Evolutionary conservation across 1,284 basidiomycete genomes (phyloP).

Genomic region (Sporisorium iseilematis-ciliati): DNA sequence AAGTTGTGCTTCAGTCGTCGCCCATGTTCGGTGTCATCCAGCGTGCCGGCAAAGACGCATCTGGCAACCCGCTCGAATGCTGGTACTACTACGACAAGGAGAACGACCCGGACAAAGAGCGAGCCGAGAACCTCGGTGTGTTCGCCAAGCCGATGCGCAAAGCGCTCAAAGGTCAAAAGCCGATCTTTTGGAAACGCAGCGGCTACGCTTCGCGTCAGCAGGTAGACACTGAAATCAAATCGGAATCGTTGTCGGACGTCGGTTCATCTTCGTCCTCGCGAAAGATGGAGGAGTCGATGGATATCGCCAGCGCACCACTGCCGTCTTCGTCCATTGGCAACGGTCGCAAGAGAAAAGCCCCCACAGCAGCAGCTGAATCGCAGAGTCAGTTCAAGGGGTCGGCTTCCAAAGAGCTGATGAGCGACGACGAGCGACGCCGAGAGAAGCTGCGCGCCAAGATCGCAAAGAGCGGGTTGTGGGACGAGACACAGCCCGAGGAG

Average conservation of each 20-base stretch:
- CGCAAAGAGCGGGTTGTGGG: slow-evolving; percentile 56
- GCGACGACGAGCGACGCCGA: slow-evolving; percentile 34
- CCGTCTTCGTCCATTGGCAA: slow-evolving; percentile 28
- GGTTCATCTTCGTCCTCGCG: slow-evolving; percentile 7
- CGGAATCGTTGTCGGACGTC: background rate
- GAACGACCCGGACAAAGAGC: slow-evolving; percentile 63
- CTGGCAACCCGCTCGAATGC: slow-evolving; percentile 65
- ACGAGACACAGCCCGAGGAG: slow-evolving; percentile 65
- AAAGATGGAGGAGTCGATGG: slow-evolving; percentile 37
- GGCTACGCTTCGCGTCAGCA: slow-evolving; percentile 47
- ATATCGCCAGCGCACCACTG: slow-evolving; percentile 37
- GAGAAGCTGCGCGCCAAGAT: slow-evolving; percentile 40
- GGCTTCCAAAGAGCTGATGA: background rate
- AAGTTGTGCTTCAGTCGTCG: slow-evolving; percentile 55
- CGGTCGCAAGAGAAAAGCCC: slow-evolving; percentile 39
- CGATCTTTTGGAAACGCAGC: slow-evolving; percentile 68
- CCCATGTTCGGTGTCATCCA: slow-evolving; percentile 68
- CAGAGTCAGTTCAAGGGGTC: slow-evolving; percentile 7
- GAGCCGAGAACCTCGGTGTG: slow-evolving; percentile 63
- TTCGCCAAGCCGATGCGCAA: slow-evolving; percentile 68
- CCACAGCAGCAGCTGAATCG: slow-evolving; percentile 9
- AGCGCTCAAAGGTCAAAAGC: slow-evolving; percentile 67
- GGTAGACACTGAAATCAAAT: slow-evolving; percentile 24
- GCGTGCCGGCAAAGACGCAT: slow-evolving; percentile 66
- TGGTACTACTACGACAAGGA: slow-evolving; percentile 69